Evolutionary conservation across 176 grass and related monocot genomes (phyloP).

Genomic region (Triticum urartu): DNA sequence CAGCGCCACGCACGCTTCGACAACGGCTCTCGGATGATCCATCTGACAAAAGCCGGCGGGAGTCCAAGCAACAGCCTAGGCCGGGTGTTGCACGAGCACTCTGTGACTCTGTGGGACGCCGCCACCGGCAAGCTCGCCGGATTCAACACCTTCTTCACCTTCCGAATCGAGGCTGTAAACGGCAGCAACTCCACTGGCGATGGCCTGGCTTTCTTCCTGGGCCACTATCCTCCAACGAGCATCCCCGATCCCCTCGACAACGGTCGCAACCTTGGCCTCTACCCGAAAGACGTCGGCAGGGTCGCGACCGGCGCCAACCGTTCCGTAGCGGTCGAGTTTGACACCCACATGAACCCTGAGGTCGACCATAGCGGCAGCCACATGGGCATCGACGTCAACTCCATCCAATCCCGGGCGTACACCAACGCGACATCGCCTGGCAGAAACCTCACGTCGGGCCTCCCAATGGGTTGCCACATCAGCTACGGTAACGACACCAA

Average conservation of each 20-base stretch:
- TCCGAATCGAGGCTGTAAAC: background rate
- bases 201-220: constrained; percentile 57
- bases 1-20: background rate
- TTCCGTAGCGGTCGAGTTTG: background rate
- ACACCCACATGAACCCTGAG: background rate
- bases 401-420: background rate
- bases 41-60: background rate
- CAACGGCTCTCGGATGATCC: background rate
- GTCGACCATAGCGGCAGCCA: background rate
- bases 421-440: background rate
- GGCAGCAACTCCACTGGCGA: background rate
- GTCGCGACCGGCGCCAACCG: background rate
- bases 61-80: background rate
- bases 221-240: constrained; percentile 13
- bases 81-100: background rate
- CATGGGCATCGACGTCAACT: constrained; percentile 26
- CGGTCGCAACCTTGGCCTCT: background rate
- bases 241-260: background rate
- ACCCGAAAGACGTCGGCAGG: background rate
- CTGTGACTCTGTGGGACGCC: constrained; percentile 28
- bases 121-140: constrained; percentile 23
- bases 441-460: background rate
- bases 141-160: constrained; percentile 44
- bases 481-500: background rate
- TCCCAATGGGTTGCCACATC: background rate